Conservation (phyloP, 768 basidiomycete genomes). For the Leccinellum rugosiceps region DNA sequence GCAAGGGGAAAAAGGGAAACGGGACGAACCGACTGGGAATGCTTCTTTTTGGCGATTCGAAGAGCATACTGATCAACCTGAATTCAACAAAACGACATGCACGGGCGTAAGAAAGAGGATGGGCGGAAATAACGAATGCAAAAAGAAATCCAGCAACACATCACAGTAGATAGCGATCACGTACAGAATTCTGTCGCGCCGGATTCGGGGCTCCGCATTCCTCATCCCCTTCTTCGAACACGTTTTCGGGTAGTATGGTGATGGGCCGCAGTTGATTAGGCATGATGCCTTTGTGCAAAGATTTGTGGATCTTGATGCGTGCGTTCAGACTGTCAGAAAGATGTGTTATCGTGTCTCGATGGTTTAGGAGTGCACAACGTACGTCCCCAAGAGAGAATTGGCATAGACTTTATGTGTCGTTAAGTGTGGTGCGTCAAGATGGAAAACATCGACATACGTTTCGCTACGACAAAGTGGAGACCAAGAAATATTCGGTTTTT, state of each 20-base stretch:
- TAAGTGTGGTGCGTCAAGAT: background rate
- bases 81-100: background rate
- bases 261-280: constrained; percentile 2
- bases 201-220: background rate
- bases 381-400: constrained; percentile 28
- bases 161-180: background rate
- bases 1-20: background rate
- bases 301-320: constrained; percentile 9
- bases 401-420: constrained; percentile 16
- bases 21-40: constrained; percentile 9
- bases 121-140: background rate
- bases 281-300: background rate
- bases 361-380: background rate
- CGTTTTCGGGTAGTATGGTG: background rate
- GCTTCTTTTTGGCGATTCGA: background rate
- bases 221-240: background rate
- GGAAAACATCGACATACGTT: constrained; percentile 9
- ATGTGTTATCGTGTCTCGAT: background rate
- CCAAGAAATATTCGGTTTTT: constrained; percentile 25
- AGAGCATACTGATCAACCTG: background rate
- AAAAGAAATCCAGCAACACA: background rate
- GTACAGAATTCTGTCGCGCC: background rate
- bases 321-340: constrained; percentile 18
- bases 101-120: background rate
- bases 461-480: constrained; percentile 22